These are phyloP conservation scores for Xylariaceae sp. DNA, from an alignment of 2,329 filamentous ascomycete species.

Conservation along the genomic window DNA sequence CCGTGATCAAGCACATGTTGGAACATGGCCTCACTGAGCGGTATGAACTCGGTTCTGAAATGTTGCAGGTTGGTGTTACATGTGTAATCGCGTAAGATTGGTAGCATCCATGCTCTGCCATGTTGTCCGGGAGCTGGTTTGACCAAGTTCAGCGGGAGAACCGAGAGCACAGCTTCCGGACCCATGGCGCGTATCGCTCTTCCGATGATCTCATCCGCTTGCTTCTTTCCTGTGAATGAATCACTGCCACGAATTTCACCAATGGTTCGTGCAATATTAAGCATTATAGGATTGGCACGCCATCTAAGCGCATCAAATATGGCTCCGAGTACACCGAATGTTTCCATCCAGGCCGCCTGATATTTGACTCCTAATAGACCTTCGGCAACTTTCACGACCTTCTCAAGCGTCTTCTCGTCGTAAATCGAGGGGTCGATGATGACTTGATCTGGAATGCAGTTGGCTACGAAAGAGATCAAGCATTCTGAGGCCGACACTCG, in stretches of 20 bases:
- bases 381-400: constrained; percentile 68
- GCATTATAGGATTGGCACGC: constrained; percentile 75
- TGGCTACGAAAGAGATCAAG: constrained; percentile 85
- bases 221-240: constrained; percentile 88
- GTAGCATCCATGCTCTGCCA: constrained; percentile 91
- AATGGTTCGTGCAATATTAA: constrained; percentile 70
- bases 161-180: constrained; percentile 73
- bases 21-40: constrained; percentile 85
- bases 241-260: constrained; percentile 86
- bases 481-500: constrained; percentile 92
- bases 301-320: constrained; percentile 86
- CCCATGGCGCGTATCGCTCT: constrained; percentile 88
- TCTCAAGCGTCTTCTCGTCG: constrained; percentile 85
- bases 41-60: constrained; percentile 82
- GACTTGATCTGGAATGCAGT: constrained; percentile 78
- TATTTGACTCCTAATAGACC: constrained; percentile 83
- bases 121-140: constrained; percentile 73
- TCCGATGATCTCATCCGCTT: constrained; percentile 86
- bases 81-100: constrained; percentile 82
- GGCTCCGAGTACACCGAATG: constrained; percentile 81
- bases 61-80: constrained; percentile 83
- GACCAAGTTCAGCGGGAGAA: constrained; percentile 81
- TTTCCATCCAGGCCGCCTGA: constrained; percentile 90
- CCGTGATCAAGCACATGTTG: constrained; percentile 83
- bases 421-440: constrained; percentile 86